phyloP scores from a whole-genome alignment of 495 filamentous ascomycete species.

The Penicillium steckii region DNA sequence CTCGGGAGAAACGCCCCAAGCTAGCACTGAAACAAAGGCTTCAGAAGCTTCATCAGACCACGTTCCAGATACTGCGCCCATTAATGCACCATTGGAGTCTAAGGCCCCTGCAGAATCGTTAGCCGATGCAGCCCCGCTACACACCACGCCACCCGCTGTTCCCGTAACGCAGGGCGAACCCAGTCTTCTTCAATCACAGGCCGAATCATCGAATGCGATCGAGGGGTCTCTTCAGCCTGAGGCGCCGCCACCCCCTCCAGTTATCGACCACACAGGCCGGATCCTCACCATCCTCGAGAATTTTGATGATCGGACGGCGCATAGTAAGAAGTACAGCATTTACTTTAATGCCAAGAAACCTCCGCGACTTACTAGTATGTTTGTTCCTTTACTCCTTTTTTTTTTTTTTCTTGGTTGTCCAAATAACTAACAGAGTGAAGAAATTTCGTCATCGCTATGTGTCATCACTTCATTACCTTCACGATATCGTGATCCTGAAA shows the following conservation, averaged over 20 bases:
- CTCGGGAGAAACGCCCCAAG: constrained; percentile 7
- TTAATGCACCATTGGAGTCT: constrained; percentile 8
- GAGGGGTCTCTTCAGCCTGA: constrained; percentile 17
- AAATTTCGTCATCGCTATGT: constrained; percentile 59
- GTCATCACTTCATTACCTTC: constrained; percentile 79
- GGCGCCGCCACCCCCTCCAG: constrained; percentile 32
- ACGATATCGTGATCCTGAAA: constrained; percentile 72
- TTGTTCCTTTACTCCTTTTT: not conserved
- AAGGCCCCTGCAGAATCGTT: constrained; percentile 10
- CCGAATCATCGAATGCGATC: constrained; percentile 11
- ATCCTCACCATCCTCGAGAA: constrained; percentile 54
- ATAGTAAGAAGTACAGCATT: constrained; percentile 48
- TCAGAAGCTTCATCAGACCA: not conserved
- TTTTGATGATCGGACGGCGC: constrained; percentile 52
- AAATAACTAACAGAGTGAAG: constrained; percentile 17
- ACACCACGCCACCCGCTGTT: constrained; percentile 20
- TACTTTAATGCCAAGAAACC: constrained; percentile 54
- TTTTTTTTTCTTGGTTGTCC: not conserved
- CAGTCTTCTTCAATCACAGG: not conserved
- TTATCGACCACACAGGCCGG: constrained; percentile 51
- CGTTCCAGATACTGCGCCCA: constrained; percentile 2
- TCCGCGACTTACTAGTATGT: constrained; percentile 49
- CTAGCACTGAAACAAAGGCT: not conserved
- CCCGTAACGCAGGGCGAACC: constrained; percentile 13
- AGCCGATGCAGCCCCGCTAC: constrained; percentile 11